Evolutionary conservation across 169 alveolate genomes (phyloP).

Genomic region (Plasmodium vinckei): DNA sequence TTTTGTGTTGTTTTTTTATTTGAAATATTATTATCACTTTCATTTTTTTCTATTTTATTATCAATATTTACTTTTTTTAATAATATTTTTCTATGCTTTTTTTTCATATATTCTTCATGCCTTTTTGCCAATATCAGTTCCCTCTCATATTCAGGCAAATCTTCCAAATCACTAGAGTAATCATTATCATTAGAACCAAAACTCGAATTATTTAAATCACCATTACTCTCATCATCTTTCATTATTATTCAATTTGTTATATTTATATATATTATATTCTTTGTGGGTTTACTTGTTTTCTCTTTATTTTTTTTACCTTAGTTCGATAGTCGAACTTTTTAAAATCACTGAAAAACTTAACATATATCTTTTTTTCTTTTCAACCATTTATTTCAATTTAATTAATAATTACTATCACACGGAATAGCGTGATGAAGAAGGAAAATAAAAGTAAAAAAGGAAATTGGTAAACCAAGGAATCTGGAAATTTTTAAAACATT

Average conservation of each 20-base stretch:
- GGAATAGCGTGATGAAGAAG: no score
- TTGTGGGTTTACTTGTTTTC: no score
- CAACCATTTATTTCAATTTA: no score
- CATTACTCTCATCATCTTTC: constrained; percentile 2
- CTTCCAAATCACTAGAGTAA: constrained; percentile 43
- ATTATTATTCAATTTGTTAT: background rate
- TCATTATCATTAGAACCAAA: constrained; percentile 11
- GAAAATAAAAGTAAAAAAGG: no score
- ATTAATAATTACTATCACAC: no score
- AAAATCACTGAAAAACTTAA: no score
- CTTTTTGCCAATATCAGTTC: constrained; percentile 83
- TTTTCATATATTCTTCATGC: constrained; percentile 82
- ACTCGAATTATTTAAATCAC: background rate
- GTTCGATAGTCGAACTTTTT: no score
- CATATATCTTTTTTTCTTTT: no score
- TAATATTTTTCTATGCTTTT: constrained; percentile 60
- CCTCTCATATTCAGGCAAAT: constrained; percentile 83
- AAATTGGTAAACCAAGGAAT: no score
- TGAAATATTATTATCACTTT: constrained; percentile 4
- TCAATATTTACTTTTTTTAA: constrained; percentile 41
- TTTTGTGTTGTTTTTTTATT: no score
- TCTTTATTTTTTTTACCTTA: no score
- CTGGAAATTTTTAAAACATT: no score
- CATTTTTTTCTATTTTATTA: background rate
- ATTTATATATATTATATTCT: background rate